Evolutionary conservation across 2,329 filamentous ascomycete species (phyloP), one percentile per base, ranked within the genome.

Genomic region (Aspergillus neoniger): DNA sequence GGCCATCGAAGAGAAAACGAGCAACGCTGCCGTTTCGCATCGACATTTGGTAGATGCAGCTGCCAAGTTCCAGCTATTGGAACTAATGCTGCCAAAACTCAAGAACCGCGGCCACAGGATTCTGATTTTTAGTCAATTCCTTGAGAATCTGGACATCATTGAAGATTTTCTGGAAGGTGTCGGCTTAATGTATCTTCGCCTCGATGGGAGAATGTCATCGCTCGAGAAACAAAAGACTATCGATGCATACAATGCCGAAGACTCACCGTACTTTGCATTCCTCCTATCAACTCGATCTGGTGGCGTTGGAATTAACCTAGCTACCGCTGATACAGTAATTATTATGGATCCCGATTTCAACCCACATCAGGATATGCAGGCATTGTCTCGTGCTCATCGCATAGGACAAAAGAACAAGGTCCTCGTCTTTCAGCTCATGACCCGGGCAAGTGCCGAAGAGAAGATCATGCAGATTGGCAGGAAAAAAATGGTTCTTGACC

Each of bases 281-380:
- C 78, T 99, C 17, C 83, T 99, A 0, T 98, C 94, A 0, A 99
- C 96, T 3, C 88, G 95, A 64, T 93, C 96, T 17, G 95, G 95
- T 57, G 95, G 96, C 70, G 94, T 99, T 0, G 96, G 95, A 15
- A 99, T 99, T 80, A 99, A 99, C 72, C 83, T 99, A 58, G 95
- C 95, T 0, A 96, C 93, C 7, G 95, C 95, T 2, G 95, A 99
- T 72, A 99, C 95, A 0, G 96, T 99, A 63, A 97, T 99, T 65
- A 97, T 99, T 66, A 87, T 98, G 66, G 93, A 99, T 69, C 92
- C 92, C 0, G 95, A 99, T 72, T 98, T 96, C 81, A 99, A 99
- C 63, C 95, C 95, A 0, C 95, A 99, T 72, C 95, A 99, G 76
- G 96, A 99, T 70, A 90, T 99, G 43, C 95, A 99, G 75, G 95